Evolutionary conservation across 2,329 filamentous ascomycete species (phyloP).

Genomic region (Magnaporthiopsis rhizophila): DNA sequence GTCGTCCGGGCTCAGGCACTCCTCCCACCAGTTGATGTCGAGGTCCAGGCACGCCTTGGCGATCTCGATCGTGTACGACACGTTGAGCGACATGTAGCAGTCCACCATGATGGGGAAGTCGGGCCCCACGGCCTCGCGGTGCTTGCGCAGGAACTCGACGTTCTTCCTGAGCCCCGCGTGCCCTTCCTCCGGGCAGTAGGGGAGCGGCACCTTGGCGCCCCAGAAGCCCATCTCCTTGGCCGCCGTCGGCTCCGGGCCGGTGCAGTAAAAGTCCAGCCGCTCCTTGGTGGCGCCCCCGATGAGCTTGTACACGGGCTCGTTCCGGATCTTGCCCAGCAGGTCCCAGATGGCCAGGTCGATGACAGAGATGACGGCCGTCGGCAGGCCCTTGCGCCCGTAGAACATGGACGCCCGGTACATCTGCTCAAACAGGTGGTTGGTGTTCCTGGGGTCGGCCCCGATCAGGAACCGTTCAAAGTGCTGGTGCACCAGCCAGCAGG

Average conservation of each 20-base stretch:
- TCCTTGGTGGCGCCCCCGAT: conserved; percentile 86
- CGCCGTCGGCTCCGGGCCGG: conserved; percentile 72
- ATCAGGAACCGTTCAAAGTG: conserved; percentile 91
- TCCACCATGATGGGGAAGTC: conserved; percentile 93
- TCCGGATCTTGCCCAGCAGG: conserved; percentile 79
- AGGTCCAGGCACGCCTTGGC: conserved; percentile 76
- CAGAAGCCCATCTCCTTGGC: conserved; percentile 84
- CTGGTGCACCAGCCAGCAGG: conserved; percentile 87
- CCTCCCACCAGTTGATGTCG: conserved; percentile 96
- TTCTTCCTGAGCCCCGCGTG: conserved; percentile 78
- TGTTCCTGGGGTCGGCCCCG: conserved; percentile 82
- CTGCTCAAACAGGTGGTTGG: conserved; percentile 87
- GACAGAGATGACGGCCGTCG: conserved; percentile 85
- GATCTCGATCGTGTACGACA: conserved; percentile 85
- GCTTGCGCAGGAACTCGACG: conserved; percentile 77
- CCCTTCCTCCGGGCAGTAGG: conserved; percentile 84
- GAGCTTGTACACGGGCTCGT: conserved; percentile 89
- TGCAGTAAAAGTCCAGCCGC: conserved; percentile 87
- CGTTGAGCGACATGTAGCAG: conserved; percentile 95
- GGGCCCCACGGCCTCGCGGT: conserved; percentile 75
- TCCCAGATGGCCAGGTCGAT: conserved; percentile 94
- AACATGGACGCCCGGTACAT: conserved; percentile 97
- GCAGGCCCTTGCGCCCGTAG: conserved; percentile 87
- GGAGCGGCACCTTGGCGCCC: conserved; percentile 83
- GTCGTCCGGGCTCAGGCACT: conserved; percentile 86